These are phyloP conservation scores for Thraustochytrium striatum DNA, from an alignment of 352 stramenopile species.

Conservation along the genomic window DNA sequence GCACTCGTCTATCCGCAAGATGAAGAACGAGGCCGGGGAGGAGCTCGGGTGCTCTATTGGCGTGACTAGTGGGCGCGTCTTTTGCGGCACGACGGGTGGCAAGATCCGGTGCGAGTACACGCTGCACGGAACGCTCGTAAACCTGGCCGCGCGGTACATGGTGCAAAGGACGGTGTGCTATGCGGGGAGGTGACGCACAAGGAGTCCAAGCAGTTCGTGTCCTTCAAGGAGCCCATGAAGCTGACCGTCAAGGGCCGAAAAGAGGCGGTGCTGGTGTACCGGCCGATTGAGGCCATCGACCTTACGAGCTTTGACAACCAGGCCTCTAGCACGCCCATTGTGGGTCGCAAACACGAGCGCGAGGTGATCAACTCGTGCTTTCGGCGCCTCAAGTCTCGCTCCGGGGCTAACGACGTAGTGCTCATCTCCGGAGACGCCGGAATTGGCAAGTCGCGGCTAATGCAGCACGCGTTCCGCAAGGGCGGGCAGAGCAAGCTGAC, in stretches of 20 bases:
- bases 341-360: constrained; percentile 20
- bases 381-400: background rate
- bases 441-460: constrained; percentile 47
- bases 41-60: constrained; percentile 58
- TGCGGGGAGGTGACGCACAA: constrained; percentile 28
- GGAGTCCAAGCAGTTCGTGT: constrained; percentile 3
- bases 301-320: background rate
- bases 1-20: constrained; percentile 50
- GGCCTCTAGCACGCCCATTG: background rate
- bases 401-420: background rate
- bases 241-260: constrained; percentile 48
- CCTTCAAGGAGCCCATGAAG: constrained; percentile 18
- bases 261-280: constrained; percentile 34
- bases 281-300: constrained; percentile 5
- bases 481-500: background rate
- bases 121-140: constrained; percentile 85
- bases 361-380: constrained; percentile 3
- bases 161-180: constrained; percentile 57
- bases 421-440: constrained; percentile 25
- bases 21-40: constrained; percentile 10
- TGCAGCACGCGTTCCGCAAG: constrained; percentile 3
- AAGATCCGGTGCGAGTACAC: constrained; percentile 86
- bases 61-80: constrained; percentile 79
- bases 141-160: constrained; percentile 84
- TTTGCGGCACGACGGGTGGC: constrained; percentile 83